Evolutionary conservation across 139 green algal species (phyloP), one percentile per base, ranked within the genome.

Genomic region (Pedinophyceae sp.): DNA sequence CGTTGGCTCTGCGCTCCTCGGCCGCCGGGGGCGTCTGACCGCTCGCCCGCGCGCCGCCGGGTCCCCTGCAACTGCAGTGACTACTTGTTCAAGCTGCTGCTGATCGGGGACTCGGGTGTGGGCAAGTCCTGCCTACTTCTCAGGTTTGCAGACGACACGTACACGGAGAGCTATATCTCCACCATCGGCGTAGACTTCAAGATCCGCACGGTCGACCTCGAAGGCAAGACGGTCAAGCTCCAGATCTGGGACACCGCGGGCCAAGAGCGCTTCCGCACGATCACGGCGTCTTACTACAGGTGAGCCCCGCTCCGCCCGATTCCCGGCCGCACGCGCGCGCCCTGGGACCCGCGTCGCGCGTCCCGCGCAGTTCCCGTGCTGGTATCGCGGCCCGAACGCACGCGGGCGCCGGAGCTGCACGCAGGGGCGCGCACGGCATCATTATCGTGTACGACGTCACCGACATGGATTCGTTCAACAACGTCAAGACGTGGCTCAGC

Each of bases 151-250:
- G 91, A 98, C 65, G 91, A 98, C 56, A 97, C 92, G 16, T 99
- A 98, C 77, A 95, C 88, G 28, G 92, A 97, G 78, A 93, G 77
- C 76, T 99, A 99, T 79, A 99, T 99, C 74, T 93, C 78, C 65
- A 99, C 91, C 30, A 99, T 99, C 40, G 91, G 91, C 28, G 91
- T 99, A 4, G 91, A 99, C 70, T 99, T 99, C 82, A 99, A 99
- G 88, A 99, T 99, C 56, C 73, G 89, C 25, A 98, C 91, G 1
- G 91, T 99, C 54, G 91, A 99, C 61, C 75, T 99, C 26, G 91
- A 99, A 45, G 86, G 91, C 43, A 99, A 99, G 68, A 88, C 95
- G 30, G 95, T 99, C 70, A 99, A 99, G 76, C 75, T 99, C 24
- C 91, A 98, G 50, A 98, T 98, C 83, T 99, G 91, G 91, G 91